A percentile compares a stretch with the other conserved stretches of the same genome.
Evolutionary conservation across 352 stramenopile genomes (phyloP).

Genomic region (Phytophthora quininea): DNA sequence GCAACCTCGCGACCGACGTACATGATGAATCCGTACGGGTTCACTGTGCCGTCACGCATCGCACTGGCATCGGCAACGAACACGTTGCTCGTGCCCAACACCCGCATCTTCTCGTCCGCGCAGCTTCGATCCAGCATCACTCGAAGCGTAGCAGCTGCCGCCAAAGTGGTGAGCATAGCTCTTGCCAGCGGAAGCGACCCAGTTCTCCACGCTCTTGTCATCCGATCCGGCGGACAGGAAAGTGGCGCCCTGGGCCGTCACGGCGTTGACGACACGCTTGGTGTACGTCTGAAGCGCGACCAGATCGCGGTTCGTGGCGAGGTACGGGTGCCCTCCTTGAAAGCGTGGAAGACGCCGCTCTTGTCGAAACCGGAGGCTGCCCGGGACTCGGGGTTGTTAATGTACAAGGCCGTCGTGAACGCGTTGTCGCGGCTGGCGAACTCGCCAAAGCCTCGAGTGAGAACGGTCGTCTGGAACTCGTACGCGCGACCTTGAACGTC

Average conservation of each 20-base stretch:
- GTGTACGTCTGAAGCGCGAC: constrained; percentile 62
- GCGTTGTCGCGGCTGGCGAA: constrained; percentile 37
- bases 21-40: constrained; percentile 80
- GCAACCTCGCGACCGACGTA: constrained; percentile 66
- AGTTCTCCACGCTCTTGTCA: constrained; percentile 39
- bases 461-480: constrained; percentile 67
- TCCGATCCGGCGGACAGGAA: constrained; percentile 48
- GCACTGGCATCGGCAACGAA: constrained; percentile 66
- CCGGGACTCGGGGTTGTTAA: constrained; percentile 72
- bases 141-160: constrained; percentile 71
- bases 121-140: constrained; percentile 53
- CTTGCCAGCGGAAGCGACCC: constrained; percentile 40
- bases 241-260: constrained; percentile 47
- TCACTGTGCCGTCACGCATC: constrained; percentile 69
- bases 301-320: constrained; percentile 52
- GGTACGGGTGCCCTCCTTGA: constrained; percentile 50
- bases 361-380: constrained; percentile 51
- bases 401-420: constrained; percentile 50
- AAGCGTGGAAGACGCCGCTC: constrained; percentile 43
- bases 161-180: constrained; percentile 66
- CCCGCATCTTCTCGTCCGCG: constrained; percentile 60
- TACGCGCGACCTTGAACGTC: constrained; percentile 55
- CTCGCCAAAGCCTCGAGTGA: constrained; percentile 50
- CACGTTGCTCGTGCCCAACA: constrained; percentile 72
- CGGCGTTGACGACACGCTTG: constrained; percentile 41